phyloP scores from a whole-genome alignment of 2,329 filamentous ascomycete species.

The Talaromyces sp. region DNA sequence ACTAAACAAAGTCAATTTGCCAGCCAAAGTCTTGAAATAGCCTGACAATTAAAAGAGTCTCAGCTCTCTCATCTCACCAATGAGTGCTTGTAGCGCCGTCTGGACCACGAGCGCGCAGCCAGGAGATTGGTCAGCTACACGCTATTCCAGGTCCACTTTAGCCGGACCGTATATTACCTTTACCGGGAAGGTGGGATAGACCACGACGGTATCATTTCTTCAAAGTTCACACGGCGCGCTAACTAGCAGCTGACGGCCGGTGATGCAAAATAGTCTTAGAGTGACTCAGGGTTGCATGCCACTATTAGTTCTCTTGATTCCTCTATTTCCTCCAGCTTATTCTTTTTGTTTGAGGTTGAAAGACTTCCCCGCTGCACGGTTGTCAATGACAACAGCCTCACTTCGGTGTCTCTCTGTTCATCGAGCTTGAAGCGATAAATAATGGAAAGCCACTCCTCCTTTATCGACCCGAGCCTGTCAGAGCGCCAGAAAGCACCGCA shows the following conservation, averaged over 20 bases:
- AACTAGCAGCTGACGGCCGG: background rate
- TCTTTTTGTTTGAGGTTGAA: background rate
- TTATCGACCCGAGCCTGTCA: background rate
- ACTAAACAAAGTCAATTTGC: too few relatives aligned
- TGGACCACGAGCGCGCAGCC: too few relatives aligned
- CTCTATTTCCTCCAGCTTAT: background rate
- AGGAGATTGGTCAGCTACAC: too few relatives aligned
- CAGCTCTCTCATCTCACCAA: too few relatives aligned
- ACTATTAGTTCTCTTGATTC: background rate
- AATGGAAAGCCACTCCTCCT: background rate
- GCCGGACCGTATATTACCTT: too few relatives aligned
- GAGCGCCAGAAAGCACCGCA: background rate
- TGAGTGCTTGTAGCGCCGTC: too few relatives aligned
- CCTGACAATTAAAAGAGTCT: too few relatives aligned
- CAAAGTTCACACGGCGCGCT: background rate
- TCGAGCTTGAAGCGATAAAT: background rate
- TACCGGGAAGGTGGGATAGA: background rate
- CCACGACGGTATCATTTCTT: background rate
- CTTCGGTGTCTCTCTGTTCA: background rate
- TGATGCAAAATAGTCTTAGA: background rate
- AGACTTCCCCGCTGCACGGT: background rate
- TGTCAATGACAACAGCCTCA: background rate
- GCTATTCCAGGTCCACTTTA: too few relatives aligned
- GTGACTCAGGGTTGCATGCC: background rate
- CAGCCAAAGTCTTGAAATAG: too few relatives aligned